Percentiles rank a stretch among this genome's conserved stretches.
Evolutionary conservation across 2,329 filamentous ascomycete genomes (phyloP).

Genomic region (Aspergillus aculeatinus): DNA sequence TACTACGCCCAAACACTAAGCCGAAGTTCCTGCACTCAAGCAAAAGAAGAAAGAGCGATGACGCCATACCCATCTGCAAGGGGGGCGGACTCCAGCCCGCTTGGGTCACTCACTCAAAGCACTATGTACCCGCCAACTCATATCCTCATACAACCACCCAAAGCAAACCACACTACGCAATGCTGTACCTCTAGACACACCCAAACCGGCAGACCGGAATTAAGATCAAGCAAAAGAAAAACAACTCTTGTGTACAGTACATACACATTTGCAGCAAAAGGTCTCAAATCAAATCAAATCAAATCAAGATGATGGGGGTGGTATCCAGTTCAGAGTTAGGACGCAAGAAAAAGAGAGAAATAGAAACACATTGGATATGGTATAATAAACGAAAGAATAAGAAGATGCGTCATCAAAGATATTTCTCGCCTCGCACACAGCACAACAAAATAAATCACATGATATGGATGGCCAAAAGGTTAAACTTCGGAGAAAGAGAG

Average conservation of each 20-base stretch:
- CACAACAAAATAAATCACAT: not conserved
- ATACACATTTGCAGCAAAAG: slow-evolving; percentile 13
- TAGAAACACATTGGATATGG: not conserved
- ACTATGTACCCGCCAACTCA: no score
- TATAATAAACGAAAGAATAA: slow-evolving; percentile 4
- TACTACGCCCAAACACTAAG: no score
- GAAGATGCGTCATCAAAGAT: slow-evolving; percentile 10
- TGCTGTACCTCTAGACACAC: no score
- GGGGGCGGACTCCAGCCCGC: not conserved
- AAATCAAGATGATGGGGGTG: slow-evolving; percentile 13
- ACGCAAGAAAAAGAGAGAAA: slow-evolving; percentile 8
- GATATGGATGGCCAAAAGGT: slow-evolving; percentile 1
- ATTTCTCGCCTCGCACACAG: not conserved
- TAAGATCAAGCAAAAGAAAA: not conserved
- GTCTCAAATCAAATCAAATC: not conserved
- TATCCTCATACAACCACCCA: no score
- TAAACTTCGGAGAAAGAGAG: slow-evolving; percentile 2
- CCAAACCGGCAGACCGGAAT: not conserved
- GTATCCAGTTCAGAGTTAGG: slow-evolving; percentile 18
- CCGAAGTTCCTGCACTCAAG: no score
- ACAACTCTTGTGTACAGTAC: slow-evolving; percentile 17
- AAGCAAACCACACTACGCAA: no score
- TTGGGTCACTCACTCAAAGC: no score
- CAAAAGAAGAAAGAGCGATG: slow-evolving; percentile 8
- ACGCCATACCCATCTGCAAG: slow-evolving; percentile 10